Evolutionary conservation across 768 basidiomycete species (phyloP).

Genomic region (Hypsizygus marmoreus): DNA sequence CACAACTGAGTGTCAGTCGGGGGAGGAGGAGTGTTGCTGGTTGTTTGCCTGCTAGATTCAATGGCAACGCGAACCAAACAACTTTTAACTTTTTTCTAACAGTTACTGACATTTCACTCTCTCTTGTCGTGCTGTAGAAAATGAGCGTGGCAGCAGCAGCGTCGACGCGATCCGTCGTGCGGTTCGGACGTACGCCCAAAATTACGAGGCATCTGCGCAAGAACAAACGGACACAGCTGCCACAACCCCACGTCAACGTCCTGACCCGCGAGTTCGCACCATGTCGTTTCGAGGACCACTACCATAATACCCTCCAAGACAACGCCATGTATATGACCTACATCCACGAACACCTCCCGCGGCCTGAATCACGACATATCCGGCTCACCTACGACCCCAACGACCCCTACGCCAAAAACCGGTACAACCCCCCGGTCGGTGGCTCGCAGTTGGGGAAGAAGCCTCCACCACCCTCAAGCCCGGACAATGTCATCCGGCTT

Average conservation of each 20-base stretch:
- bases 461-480: conserved; percentile 62
- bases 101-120: no score
- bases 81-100: no score
- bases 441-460: conserved; percentile 70
- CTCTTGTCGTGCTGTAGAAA: no score
- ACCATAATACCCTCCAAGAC: conserved; percentile 78
- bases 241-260: conserved; percentile 69
- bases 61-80: no score
- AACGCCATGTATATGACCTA: conserved; percentile 96
- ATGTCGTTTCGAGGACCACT: conserved; percentile 81
- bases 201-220: conserved; percentile 45
- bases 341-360: conserved; percentile 64
- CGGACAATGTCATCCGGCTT: conserved; percentile 71
- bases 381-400: conserved; percentile 72
- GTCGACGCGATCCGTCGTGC: no score
- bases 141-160: no score
- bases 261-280: conserved; percentile 69
- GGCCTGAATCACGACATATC: conserved; percentile 55
- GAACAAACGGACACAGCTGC: conserved; percentile 58
- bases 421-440: conserved; percentile 74
- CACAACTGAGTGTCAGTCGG: no score
- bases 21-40: no score
- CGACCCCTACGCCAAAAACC: conserved; percentile 82
- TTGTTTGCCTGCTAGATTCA: no score
- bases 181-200: conserved; percentile 57